Evolutionary conservation across 1,284 basidiomycete species (phyloP).

Genomic region (Pisolithus thermaeus): DNA sequence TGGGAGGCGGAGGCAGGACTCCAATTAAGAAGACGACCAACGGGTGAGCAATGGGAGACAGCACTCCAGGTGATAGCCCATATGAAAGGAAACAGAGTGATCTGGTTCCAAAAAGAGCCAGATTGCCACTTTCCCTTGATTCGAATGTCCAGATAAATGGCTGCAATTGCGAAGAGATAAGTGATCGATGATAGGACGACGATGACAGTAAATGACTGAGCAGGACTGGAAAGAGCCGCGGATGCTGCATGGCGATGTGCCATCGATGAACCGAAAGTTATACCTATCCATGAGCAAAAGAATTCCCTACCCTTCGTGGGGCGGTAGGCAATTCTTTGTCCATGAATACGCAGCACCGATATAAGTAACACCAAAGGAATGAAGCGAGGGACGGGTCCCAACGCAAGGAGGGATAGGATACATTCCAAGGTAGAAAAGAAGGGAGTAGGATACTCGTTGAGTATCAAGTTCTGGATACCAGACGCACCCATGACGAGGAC

Average conservation of each 20-base stretch:
- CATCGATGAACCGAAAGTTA: constrained; percentile 43
- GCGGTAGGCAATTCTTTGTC: constrained; percentile 37
- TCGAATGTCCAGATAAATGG: constrained; percentile 36
- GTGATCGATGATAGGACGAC: constrained; percentile 38
- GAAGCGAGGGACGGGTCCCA: constrained; percentile 46
- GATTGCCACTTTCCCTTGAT: constrained; percentile 24
- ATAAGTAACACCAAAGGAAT: constrained; percentile 45
- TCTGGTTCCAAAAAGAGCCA: constrained; percentile 33
- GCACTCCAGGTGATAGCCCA: constrained; percentile 60
- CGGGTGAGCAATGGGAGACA: constrained; percentile 48
- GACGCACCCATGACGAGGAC: constrained; percentile 16
- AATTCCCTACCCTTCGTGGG: constrained; percentile 28
- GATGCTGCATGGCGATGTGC: constrained; percentile 45
- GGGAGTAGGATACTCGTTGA: constrained; percentile 16
- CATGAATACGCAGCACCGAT: constrained; percentile 45
- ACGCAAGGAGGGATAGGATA: constrained; percentile 38
- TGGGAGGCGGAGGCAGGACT: constrained; percentile 48
- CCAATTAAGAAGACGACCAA: constrained; percentile 69
- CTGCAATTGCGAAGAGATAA: constrained; percentile 28
- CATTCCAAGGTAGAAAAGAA: constrained; percentile 35
- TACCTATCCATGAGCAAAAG: constrained; percentile 33
- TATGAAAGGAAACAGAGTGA: constrained; percentile 58
- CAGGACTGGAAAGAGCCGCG: constrained; percentile 50
- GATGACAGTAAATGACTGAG: constrained; percentile 43
- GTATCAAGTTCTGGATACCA: constrained; percentile 20